phyloP scores from a whole-genome alignment of 768 basidiomycete genomes.

The Auriculariales sp. region DNA sequence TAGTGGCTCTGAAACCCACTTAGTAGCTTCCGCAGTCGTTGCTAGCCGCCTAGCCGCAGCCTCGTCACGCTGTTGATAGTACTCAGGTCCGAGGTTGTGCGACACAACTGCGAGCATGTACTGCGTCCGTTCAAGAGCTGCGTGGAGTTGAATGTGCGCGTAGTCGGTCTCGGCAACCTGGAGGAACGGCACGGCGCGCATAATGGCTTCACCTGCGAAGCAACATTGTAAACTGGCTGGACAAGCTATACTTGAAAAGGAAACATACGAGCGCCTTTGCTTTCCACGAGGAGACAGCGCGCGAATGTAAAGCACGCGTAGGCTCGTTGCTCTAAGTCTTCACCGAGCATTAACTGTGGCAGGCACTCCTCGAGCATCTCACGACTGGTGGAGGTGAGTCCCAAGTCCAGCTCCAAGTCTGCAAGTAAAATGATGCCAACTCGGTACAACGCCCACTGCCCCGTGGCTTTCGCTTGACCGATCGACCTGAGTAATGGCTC shows the following conservation, averaged over 20 bases:
- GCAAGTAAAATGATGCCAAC: slow-evolving; percentile 59
- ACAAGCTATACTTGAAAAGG: background rate
- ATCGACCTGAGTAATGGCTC: slow-evolving; percentile 55
- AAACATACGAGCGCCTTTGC: slow-evolving; percentile 5
- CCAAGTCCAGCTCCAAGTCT: slow-evolving; percentile 65
- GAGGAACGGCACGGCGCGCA: slow-evolving; percentile 47
- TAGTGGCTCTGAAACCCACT: background rate
- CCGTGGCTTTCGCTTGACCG: slow-evolving; percentile 72
- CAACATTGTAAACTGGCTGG: slow-evolving; percentile 13
- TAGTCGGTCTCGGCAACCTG: slow-evolving; percentile 55
- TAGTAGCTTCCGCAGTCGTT: slow-evolving; percentile 22
- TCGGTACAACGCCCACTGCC: slow-evolving; percentile 51
- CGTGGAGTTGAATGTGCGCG: slow-evolving; percentile 37
- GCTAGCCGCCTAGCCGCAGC: slow-evolving; percentile 32
- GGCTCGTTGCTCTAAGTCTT: slow-evolving; percentile 63
- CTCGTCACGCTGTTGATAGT: slow-evolving; percentile 33
- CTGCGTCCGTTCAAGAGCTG: slow-evolving; percentile 50
- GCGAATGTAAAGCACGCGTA: slow-evolving; percentile 61
- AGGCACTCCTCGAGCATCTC: slow-evolving; percentile 63
- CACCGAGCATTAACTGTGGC: slow-evolving; percentile 67
- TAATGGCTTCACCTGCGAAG: slow-evolving; percentile 21
- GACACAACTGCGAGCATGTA: slow-evolving; percentile 58
- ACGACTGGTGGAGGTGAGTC: slow-evolving; percentile 50
- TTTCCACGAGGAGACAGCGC: slow-evolving; percentile 50
- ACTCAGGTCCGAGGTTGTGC: slow-evolving; percentile 46